Conservation (phyloP, 139 green algal species). For the Limnomonas spitsbergensis region DNA sequence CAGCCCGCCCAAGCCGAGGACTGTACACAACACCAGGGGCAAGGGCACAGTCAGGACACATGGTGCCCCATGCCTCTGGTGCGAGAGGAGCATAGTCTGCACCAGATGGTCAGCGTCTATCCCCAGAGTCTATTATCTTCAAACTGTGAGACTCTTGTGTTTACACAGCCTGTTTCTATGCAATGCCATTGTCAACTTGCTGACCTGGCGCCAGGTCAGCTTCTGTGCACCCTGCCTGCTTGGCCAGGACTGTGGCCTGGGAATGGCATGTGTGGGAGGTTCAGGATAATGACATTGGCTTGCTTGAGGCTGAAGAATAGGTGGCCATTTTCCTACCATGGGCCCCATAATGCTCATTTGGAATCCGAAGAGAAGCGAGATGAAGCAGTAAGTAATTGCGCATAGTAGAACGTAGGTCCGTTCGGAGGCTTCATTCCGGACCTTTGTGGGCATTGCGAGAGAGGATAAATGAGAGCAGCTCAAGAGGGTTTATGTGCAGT, state of each 20-base stretch:
- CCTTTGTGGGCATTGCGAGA: too few species aligned
- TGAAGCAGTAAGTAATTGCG: not conserved
- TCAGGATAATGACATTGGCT: too few species aligned
- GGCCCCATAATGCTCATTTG: not conserved
- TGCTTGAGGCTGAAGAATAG: too few species aligned
- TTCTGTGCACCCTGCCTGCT: not conserved
- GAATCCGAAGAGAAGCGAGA: not conserved
- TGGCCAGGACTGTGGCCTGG: not conserved
- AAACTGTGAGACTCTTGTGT: not conserved
- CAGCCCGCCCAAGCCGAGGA: not conserved
- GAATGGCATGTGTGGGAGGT: too few species aligned
- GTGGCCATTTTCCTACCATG: too few species aligned
- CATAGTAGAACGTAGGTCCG: too few species aligned
- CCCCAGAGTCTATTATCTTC: not conserved
- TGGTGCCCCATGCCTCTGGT: too few species aligned
- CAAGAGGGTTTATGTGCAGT: too few species aligned
- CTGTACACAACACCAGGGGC: not conserved
- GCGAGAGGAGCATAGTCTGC: too few species aligned
- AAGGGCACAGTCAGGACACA: constrained; percentile 6
- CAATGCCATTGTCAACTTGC: not conserved
- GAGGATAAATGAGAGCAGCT: too few species aligned
- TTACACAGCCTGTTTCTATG: not conserved
- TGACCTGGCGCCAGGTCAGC: constrained; percentile 8
- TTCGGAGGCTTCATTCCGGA: too few species aligned
- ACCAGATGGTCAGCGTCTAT: too few species aligned